phyloP scores from a whole-genome alignment of 176 grass and related monocot genomes.

The Eleusine indica region DNA sequence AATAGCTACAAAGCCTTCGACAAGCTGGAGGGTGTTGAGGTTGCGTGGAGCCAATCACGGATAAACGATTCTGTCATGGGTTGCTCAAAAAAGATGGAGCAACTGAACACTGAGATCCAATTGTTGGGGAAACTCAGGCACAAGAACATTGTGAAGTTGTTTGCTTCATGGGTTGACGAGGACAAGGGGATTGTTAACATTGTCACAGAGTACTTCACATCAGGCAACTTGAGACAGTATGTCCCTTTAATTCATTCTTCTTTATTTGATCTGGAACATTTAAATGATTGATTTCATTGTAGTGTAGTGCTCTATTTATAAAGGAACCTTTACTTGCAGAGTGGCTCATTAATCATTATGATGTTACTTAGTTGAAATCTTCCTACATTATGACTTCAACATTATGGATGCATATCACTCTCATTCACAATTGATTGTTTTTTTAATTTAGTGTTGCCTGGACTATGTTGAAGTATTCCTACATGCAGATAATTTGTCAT shows the following conservation, averaged over 20 bases:
- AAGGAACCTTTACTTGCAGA: background rate
- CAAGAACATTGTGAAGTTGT: constrained; percentile 53
- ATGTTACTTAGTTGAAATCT: background rate
- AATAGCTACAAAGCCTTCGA: constrained; percentile 67
- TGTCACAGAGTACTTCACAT: constrained; percentile 62
- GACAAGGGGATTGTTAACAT: constrained; percentile 50
- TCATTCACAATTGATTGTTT: background rate
- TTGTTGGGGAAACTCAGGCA: constrained; percentile 47
- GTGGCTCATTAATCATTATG: background rate
- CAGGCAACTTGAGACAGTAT: constrained; percentile 63
- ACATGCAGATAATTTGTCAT: background rate
- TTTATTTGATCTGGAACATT: background rate
- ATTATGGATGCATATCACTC: background rate
- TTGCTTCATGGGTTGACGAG: constrained; percentile 56
- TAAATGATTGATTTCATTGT: background rate
- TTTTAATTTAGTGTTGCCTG: background rate
- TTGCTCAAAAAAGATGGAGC: constrained; percentile 47
- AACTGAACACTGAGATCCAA: constrained; percentile 43
- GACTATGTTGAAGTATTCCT: background rate
- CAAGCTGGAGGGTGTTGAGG: constrained; percentile 60
- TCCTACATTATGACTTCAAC: too few species aligned
- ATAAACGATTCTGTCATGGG: constrained; percentile 50
- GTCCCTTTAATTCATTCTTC: background rate
- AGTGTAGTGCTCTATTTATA: background rate
- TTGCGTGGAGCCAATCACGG: constrained; percentile 54